Evolutionary conservation across 2,329 filamentous ascomycete genomes (phyloP).

Genomic region (Capronia epimyces): DNA sequence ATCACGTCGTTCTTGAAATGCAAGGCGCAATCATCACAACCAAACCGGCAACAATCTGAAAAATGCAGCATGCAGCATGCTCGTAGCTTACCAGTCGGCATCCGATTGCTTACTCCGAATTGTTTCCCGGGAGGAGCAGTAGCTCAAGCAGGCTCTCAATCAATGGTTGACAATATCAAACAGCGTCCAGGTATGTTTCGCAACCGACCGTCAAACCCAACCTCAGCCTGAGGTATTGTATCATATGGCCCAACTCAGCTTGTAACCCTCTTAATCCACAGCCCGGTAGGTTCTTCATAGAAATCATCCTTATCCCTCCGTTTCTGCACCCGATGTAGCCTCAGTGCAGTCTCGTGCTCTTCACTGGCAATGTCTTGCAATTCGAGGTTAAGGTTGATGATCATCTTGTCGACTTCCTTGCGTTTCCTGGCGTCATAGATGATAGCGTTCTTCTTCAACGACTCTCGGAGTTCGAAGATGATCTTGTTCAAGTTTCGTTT

Average conservation of each 20-base stretch:
- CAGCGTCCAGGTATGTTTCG: too few species aligned
- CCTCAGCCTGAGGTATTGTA: too few species aligned
- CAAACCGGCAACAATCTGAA: too few species aligned
- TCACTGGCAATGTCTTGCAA: constrained; percentile 68
- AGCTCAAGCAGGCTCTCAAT: too few species aligned
- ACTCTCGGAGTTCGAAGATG: constrained; percentile 70
- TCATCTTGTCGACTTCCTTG: constrained; percentile 55
- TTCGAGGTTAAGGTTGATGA: constrained; percentile 60
- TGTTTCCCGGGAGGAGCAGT: too few species aligned
- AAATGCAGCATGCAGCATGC: too few species aligned
- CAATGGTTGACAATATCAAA: too few species aligned
- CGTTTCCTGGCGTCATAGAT: constrained; percentile 60
- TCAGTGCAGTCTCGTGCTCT: constrained; percentile 72
- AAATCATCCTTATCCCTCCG: constrained; percentile 59
- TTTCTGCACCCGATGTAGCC: constrained; percentile 69
- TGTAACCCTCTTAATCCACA: constrained; percentile 77
- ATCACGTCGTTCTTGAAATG: too few species aligned
- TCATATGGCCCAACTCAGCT: constrained; percentile 48
- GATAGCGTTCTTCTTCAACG: constrained; percentile 67
- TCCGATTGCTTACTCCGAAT: too few species aligned
- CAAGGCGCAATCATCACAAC: too few species aligned
- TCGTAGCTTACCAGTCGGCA: too few species aligned
- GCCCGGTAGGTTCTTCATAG: constrained; percentile 53
- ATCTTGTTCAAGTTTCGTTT: constrained; percentile 66
- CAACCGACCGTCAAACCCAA: too few species aligned